Base-by-base conservation (phyloP, 140 eudicot genomes). In the Senecio squalidus region DNA sequence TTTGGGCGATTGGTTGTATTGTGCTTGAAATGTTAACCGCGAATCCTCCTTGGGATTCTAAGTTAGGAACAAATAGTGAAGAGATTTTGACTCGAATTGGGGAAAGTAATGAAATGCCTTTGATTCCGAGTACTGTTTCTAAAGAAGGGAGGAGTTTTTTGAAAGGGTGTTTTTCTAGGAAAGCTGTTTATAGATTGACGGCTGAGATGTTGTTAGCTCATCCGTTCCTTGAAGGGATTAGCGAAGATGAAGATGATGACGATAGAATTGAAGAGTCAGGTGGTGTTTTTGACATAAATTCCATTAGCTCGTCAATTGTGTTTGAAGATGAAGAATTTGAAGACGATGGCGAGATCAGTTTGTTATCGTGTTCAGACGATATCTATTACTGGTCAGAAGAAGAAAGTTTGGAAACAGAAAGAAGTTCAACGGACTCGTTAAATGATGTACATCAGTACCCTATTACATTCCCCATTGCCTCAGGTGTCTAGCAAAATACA, bases 1-100 rank as follows among this genome's bases (percentile, higher is more conserved):
- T 88, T 16, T 88, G 96, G 96, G 86, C 94, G 0, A 30, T 88
- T 47, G 96, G 96, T 6, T 88, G 96, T 59, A 71, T 76, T 28
- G 82, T 88, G 68, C 65, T 78, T 0, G 86, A 88, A 58, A 88
- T 88, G 96, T 29, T 88, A 28, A 84, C 94, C 0, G 96, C 84
- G 5, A 78, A 71, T 13, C 74, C 84, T 4, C 74, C 82, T 1
- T 84, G 84, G 87, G 75, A 40, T n/a, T 61, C 76, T 13, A 60
- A 29, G 21, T 3, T 18, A 5, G 72, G 73, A 21, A 53, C 48
- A 22, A 60, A 52, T 18, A 47, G 50, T 0, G 71, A 71, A 1
- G 76, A 62, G 31, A 38, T 76, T 41, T 60, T 82, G 2, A 6
- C 28, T 16, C 45, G 40, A 36, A 78, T 85, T 40, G 74, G 81